Evolutionary conservation across 2,329 filamentous ascomycete genomes (phyloP).

Genomic region (Talaromyces rugulosus): DNA sequence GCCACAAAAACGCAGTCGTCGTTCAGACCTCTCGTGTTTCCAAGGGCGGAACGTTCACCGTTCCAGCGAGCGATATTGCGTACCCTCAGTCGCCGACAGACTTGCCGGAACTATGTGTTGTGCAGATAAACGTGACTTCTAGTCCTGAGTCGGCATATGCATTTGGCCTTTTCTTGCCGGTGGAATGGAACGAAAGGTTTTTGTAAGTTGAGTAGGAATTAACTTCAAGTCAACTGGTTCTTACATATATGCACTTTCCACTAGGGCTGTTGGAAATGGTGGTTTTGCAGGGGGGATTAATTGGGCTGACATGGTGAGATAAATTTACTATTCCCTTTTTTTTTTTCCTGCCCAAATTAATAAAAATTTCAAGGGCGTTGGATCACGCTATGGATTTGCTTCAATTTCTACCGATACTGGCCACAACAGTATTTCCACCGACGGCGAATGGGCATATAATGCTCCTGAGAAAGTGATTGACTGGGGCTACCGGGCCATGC

Average conservation of each 20-base stretch:
- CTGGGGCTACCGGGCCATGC: slow-evolving; percentile 7
- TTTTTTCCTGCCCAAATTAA: neutral
- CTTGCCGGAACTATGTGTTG: slow-evolving; percentile 1
- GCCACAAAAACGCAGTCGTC: neutral
- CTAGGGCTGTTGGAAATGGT: slow-evolving; percentile 6
- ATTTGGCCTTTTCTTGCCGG: slow-evolving; percentile 2
- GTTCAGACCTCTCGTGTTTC: neutral
- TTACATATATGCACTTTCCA: neutral
- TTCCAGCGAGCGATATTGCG: slow-evolving; percentile 2
- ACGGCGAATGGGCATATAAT: slow-evolving; percentile 1
- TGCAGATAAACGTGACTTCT: slow-evolving; percentile 6
- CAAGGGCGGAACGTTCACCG: neutral
- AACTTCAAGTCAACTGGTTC: neutral
- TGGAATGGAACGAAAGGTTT: slow-evolving; percentile 2
- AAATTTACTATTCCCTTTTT: neutral
- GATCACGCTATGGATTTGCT: slow-evolving; percentile 2
- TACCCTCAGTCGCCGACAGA: slow-evolving; percentile 2
- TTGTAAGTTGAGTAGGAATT: neutral
- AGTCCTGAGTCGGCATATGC: neutral
- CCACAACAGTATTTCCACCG: neutral
- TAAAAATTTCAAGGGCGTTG: neutral
- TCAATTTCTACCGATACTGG: slow-evolving; percentile 4
- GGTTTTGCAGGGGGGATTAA: slow-evolving; percentile 1
- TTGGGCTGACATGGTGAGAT: slow-evolving; percentile 6
- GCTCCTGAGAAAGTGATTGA: slow-evolving; percentile 1